Evolutionary conservation across 176 grass and related monocot species (phyloP).

Genomic region (bread wheat (Triticum aestivum)): IWGSC_CS_RefSeq_v2.1 NC_057799.1:11219380-11219879

Average conservation of each 20-base stretch:
- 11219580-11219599: too few species aligned
- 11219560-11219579: too few species aligned
- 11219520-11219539: too few species aligned
- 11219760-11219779: not conserved
- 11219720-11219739: not conserved
- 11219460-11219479: too few species aligned
- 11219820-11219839: slow-evolving; percentile 17
- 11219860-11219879: slow-evolving; percentile 18
- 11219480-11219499: too few species aligned
- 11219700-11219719: slow-evolving; percentile 16
- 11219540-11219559: too few species aligned
- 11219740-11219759: not conserved
- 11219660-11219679: slow-evolving; percentile 19
- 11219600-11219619: too few species aligned
- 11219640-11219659: slow-evolving; percentile 27
- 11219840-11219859: slow-evolving; percentile 8
- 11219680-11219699: slow-evolving; percentile 13
- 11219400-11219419: too few species aligned
- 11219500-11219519: too few species aligned
- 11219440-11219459: too few species aligned
- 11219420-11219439: too few species aligned
- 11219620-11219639: not conserved
- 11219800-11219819: not conserved
- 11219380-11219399: too few species aligned
- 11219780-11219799: slow-evolving; percentile 11